These are phyloP conservation scores for Penicillium griseofulvum DNA, from an alignment of 2,329 filamentous ascomycete species.

Conservation along the genomic window DNA sequence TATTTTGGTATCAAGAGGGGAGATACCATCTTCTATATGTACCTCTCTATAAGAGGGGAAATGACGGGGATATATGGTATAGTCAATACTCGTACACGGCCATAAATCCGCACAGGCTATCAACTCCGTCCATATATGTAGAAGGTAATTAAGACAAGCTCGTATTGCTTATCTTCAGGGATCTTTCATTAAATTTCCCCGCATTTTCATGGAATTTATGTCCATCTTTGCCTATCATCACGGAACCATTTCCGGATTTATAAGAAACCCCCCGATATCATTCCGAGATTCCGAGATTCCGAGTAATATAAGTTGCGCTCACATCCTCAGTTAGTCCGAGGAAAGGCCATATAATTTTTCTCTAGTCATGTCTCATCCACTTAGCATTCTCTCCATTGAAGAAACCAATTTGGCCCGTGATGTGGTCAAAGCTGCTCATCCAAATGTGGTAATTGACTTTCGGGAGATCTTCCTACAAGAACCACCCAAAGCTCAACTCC, in stretches of 20 bases:
- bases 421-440: conserved; percentile 29
- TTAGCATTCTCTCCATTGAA: conserved; percentile 34
- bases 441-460: conserved; percentile 41
- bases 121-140: too few relatives aligned
- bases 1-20: not conserved
- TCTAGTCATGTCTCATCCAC: conserved; percentile 30
- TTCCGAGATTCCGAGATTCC: conserved; percentile 7
- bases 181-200: not conserved
- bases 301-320: not conserved
- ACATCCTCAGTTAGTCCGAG: not conserved
- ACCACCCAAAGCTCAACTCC: conserved; percentile 50
- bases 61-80: not conserved
- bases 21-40: not conserved
- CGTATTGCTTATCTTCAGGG: not conserved
- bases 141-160: not conserved
- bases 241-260: conserved; percentile 4
- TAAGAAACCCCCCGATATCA: not conserved
- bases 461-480: conserved; percentile 53
- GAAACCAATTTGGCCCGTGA: conserved; percentile 38
- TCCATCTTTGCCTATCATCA: not conserved
- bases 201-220: not conserved
- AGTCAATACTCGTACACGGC: not conserved
- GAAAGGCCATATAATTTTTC: not conserved
- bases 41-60: not conserved
- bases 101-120: not conserved